phyloP scores from a whole-genome alignment of 768 basidiomycete genomes.

The Naganishia vaughanmartiniae region DNA sequence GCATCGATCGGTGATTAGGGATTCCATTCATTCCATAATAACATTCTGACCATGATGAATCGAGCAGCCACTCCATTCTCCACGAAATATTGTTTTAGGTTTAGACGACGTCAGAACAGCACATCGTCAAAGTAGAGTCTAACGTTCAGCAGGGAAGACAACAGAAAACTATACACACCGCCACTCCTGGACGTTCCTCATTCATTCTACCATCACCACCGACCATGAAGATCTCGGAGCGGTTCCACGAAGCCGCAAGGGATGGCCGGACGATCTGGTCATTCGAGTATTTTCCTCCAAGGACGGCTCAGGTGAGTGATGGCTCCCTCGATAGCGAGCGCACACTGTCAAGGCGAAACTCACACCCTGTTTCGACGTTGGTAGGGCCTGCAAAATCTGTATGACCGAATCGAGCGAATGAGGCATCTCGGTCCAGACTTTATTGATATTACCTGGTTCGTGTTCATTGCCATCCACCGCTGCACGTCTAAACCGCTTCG shows the following conservation, averaged over 20 bases:
- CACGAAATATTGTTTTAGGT: too few relatives aligned
- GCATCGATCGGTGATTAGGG: too few relatives aligned
- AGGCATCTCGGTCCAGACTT: conserved; percentile 91
- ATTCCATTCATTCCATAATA: too few relatives aligned
- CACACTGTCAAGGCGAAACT: not conserved
- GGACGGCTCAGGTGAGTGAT: conserved; percentile 77
- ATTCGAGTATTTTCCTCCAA: conserved; percentile 96
- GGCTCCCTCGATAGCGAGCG: not conserved
- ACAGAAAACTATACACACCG: too few relatives aligned
- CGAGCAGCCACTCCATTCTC: too few relatives aligned
- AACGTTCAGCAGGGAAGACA: too few relatives aligned
- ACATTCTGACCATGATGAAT: too few relatives aligned
- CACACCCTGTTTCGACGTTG: not conserved
- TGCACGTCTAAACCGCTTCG: too few relatives aligned
- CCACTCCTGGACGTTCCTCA: too few relatives aligned
- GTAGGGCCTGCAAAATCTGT: conserved; percentile 87
- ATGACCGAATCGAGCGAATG: conserved; percentile 99
- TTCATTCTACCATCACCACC: too few relatives aligned
- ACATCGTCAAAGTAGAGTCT: too few relatives aligned
- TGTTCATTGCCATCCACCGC: not conserved
- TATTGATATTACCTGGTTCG: conserved; percentile 91
- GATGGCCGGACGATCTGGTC: conserved; percentile 95
- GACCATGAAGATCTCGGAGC: conserved; percentile 88
- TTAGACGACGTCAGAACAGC: too few relatives aligned
- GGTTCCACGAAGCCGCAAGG: conserved; percentile 78